Evolutionary conservation across 495 filamentous ascomycete genomes (phyloP).

Genomic region (Glarea lozoyensis): DNA sequence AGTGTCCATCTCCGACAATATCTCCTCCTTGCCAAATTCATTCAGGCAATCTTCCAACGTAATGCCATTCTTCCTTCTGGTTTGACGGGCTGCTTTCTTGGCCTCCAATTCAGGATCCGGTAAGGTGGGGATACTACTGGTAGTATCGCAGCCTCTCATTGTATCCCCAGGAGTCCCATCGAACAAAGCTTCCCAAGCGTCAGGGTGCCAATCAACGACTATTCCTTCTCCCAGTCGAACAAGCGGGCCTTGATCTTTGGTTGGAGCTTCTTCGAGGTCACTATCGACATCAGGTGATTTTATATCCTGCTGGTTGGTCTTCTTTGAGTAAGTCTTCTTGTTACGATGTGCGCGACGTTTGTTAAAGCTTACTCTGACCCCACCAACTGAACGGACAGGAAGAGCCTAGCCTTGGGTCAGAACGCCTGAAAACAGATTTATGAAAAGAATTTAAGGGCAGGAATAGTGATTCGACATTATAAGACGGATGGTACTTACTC

Average conservation of each 20-base stretch:
- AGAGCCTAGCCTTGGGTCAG: conserved; percentile 22
- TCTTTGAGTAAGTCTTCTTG: conserved; percentile 25
- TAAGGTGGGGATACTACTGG: conserved; percentile 37
- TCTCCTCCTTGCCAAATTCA: conserved; percentile 88
- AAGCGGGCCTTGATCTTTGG: conserved; percentile 47
- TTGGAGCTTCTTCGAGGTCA: conserved; percentile 10
- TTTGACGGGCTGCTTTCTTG: conserved; percentile 46
- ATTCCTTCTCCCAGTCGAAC: conserved; percentile 72
- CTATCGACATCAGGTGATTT: conserved; percentile 1
- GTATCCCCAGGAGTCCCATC: conserved; percentile 30
- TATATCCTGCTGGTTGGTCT: conserved; percentile 11
- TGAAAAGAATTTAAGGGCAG: background rate
- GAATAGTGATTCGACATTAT: background rate
- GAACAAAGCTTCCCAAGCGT: conserved; percentile 63
- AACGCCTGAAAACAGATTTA: background rate
- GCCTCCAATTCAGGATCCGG: conserved; percentile 59
- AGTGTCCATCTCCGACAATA: conserved; percentile 85
- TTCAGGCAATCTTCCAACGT: conserved; percentile 84
- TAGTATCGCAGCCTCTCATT: conserved; percentile 43
- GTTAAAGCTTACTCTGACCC: conserved; percentile 18
- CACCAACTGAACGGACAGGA: conserved; percentile 16
- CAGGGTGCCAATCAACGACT: conserved; percentile 70
- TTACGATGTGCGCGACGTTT: conserved; percentile 10
- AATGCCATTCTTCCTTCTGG: conserved; percentile 63
- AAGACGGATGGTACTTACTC: conserved; percentile 7